A percentile compares a stretch with the other conserved stretches of the same genome.
Evolutionary conservation across 208 protist species (phyloP).

Genomic region (Trypanosoma lewisi): DNA sequence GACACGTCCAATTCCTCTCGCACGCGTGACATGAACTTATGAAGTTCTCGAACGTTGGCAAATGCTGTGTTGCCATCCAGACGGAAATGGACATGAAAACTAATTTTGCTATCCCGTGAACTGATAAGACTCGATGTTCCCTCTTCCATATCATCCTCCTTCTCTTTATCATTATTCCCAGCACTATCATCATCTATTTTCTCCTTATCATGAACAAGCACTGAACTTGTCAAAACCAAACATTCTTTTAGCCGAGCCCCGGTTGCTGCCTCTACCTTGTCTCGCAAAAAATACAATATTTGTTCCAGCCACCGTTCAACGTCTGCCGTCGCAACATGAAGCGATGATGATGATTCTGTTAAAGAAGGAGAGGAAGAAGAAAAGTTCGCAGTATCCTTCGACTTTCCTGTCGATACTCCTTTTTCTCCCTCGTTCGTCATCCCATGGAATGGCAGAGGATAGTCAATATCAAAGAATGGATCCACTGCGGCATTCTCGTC

Average conservation of each 20-base stretch:
- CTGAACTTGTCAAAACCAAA: slow-evolving; percentile 70
- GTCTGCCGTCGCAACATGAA: background rate
- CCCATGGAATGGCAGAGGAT: slow-evolving; percentile 18
- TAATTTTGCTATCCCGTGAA: slow-evolving; percentile 48
- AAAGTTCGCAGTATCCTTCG: background rate
- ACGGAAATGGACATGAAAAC: slow-evolving; percentile 84
- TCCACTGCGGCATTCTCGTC: slow-evolving; percentile 70
- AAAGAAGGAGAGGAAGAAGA: background rate
- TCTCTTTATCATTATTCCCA: slow-evolving; percentile 10
- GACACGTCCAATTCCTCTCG: slow-evolving; percentile 28
- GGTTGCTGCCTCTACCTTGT: slow-evolving; percentile 39
- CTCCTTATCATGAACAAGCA: slow-evolving; percentile 24
- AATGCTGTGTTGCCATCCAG: slow-evolving; percentile 37
- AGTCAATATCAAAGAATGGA: slow-evolving; percentile 87
- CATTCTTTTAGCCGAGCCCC: slow-evolving; percentile 36
- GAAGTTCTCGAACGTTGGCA: slow-evolving; percentile 53
- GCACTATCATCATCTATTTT: background rate
- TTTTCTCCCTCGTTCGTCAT: background rate
- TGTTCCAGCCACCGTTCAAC: slow-evolving; percentile 45
- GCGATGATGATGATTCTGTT: background rate
- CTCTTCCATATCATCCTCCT: slow-evolving; percentile 15
- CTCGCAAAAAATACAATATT: slow-evolving; percentile 36
- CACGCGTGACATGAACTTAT: slow-evolving; percentile 49
- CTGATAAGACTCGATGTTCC: background rate
- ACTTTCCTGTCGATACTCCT: background rate